A percentile compares a stretch with the other conserved stretches of the same genome.
phyloP scores from a whole-genome alignment of 495 filamentous ascomycete genomes.

The Aspergillus panamensis region DNA sequence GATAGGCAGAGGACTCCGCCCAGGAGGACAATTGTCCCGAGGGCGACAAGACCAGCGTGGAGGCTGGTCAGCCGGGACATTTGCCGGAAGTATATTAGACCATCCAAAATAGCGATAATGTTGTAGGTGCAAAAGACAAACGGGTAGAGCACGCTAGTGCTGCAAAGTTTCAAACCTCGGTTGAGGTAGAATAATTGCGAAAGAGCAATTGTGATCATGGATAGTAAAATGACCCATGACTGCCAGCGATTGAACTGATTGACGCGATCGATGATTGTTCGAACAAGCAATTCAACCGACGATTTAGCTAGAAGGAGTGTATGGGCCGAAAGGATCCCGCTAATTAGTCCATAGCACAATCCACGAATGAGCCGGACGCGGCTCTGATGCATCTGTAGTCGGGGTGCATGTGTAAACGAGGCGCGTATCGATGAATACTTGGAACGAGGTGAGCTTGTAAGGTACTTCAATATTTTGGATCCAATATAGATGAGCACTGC shows the following conservation, averaged over 20 bases:
- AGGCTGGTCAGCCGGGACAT: constrained; percentile 69
- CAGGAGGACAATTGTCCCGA: constrained; percentile 84
- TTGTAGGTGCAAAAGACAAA: constrained; percentile 99
- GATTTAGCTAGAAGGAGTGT: constrained; percentile 92
- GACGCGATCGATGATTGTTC: constrained; percentile 77
- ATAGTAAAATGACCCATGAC: constrained; percentile 89
- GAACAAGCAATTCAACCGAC: constrained; percentile 92
- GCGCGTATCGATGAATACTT: constrained; percentile 26
- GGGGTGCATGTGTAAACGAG: constrained; percentile 43
- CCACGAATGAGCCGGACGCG: constrained; percentile 79
- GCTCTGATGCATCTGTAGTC: constrained; percentile 27
- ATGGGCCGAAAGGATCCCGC: constrained; percentile 92
- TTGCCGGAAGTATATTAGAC: constrained; percentile 94
- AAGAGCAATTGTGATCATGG: constrained; percentile 76
- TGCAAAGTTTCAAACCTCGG: constrained; percentile 86
- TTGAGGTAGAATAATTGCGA: constrained; percentile 95
- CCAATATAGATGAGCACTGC: constrained; percentile 63
- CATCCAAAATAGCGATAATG: constrained; percentile 96
- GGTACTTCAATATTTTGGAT: constrained; percentile 54
- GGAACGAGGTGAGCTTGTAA: constrained; percentile 36
- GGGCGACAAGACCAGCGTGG: constrained; percentile 76
- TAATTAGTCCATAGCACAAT: constrained; percentile 82
- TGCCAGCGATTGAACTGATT: constrained; percentile 98
- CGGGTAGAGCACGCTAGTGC: constrained; percentile 93
- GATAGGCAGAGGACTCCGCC: constrained; percentile 86